Conservation (phyloP, 306 rosid genomes). For the Psophocarpus tetragonolobus region DNA sequence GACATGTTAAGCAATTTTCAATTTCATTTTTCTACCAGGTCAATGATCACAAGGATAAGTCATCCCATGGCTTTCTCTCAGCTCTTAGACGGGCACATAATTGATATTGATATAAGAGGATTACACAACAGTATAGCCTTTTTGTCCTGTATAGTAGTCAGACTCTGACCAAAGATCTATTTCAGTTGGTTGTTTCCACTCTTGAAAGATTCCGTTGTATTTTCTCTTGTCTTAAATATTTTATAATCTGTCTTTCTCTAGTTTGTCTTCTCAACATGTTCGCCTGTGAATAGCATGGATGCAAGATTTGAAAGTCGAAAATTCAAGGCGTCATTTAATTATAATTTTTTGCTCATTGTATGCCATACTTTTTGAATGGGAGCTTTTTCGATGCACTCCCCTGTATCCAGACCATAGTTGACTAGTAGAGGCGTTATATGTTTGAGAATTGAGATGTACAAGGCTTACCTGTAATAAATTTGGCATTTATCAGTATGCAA, state of each 20-base stretch:
- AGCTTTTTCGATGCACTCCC: constrained; percentile 11
- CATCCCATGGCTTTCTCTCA: constrained; percentile 68
- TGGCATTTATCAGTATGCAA: neutral
- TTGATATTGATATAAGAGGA: constrained; percentile 30
- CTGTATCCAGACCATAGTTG: constrained; percentile 20
- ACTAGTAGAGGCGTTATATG: neutral
- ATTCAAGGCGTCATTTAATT: constrained; percentile 25
- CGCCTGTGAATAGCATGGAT: constrained; percentile 37
- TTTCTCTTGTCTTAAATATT: constrained; percentile 29
- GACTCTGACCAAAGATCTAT: constrained; percentile 41
- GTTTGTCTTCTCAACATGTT: constrained; percentile 23
- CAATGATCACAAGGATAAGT: constrained; percentile 50
- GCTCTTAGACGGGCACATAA: constrained; percentile 58
- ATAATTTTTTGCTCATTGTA: constrained; percentile 20
- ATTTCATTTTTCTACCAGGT: constrained; percentile 49
- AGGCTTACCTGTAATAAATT: constrained; percentile 17
- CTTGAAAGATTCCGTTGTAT: constrained; percentile 31
- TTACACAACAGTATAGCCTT: constrained; percentile 31
- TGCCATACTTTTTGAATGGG: neutral
- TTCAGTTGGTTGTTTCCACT: constrained; percentile 34
- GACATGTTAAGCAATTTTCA: constrained; percentile 14
- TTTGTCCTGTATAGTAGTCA: constrained; percentile 49
- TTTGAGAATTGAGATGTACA: constrained; percentile 18
- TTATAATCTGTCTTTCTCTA: constrained; percentile 22
- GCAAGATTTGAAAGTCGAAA: constrained; percentile 26